phyloP scores from a whole-genome alignment of 176 grass and related monocot genomes.

The Elymus sibiricus region DNA sequence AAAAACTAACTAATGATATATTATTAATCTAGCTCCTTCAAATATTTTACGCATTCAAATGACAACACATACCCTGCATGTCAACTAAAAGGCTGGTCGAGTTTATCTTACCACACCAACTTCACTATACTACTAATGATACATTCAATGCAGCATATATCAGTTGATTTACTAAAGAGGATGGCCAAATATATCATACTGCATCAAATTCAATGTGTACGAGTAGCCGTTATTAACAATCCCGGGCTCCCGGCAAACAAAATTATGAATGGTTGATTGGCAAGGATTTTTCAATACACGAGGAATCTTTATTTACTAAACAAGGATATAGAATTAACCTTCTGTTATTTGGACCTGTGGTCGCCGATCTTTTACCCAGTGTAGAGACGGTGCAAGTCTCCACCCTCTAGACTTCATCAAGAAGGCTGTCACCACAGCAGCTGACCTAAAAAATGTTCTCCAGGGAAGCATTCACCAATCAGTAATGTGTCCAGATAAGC shows the following conservation, averaged over 20 bases:
- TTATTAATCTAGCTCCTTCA: too few relatives aligned
- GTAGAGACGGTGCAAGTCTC: too few relatives aligned
- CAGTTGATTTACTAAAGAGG: not conserved
- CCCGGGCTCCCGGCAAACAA: not conserved
- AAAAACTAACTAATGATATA: too few relatives aligned
- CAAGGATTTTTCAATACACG: not conserved
- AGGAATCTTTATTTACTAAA: slow-evolving; percentile 6
- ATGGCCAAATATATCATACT: not conserved
- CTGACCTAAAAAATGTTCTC: too few relatives aligned
- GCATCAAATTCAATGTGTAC: not conserved
- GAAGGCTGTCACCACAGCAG: too few relatives aligned
- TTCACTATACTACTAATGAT: not conserved
- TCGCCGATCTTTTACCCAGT: too few relatives aligned
- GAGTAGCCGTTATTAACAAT: not conserved
- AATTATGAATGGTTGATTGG: not conserved
- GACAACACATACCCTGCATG: too few relatives aligned
- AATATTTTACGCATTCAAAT: too few relatives aligned
- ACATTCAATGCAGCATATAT: not conserved
- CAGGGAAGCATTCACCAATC: too few relatives aligned
- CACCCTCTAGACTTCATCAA: too few relatives aligned
- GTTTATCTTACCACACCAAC: not conserved
- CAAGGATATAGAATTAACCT: slow-evolving; percentile 41
- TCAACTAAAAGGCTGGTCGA: not conserved
- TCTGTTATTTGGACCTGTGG: too few relatives aligned
- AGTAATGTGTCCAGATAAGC: too few relatives aligned